Evolutionary conservation across 2,329 filamentous ascomycete species (phyloP), one percentile per base, ranked within the genome.

Genomic region (Apiospora aurea): DNA sequence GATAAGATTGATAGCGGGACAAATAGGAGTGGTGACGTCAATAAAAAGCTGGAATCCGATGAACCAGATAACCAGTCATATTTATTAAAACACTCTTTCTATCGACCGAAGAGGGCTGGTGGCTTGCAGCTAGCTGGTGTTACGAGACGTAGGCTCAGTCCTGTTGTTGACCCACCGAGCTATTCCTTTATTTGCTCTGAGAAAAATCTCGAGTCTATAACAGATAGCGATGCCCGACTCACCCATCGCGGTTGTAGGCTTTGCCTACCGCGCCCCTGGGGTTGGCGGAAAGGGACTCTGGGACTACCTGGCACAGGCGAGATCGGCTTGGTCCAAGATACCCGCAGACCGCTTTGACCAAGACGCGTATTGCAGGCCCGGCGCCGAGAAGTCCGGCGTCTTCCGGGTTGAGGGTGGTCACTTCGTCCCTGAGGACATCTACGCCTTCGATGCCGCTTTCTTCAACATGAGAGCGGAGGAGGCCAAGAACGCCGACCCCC

Each of bases 401-500:
- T 67, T 71, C 43, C 8, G 26, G 4, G 53, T 66, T 16, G 16
- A 71, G 34, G 70, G 70, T 1, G 70, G 47, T 0, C 70, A 71
- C 44, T 71, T 71, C n/a, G 53, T 71, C 1, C 57, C 53, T 2
- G 70, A 49, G 4, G 69, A 70, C 7, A 51, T 71, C 21, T 71
- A 71, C 21, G n/a, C n/a, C 34, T 70, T 69, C 18, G 71, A 73
- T 29, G 24, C 46, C 14, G 16, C 46, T 18, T 73, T 72, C 34
- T 73, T 73, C 66, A 67, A 69, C 44, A 71, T 71, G 41, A 24
- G 26, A 13, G 57, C 66, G 11, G 51, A 34, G 21, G 71, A 73
- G 46, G 72, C 72, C 2, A 67, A 73, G 6, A 74, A 73, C 0
- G 75, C 78, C 69, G 77, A 79, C 49, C 72, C 72, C 6, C 72